Conservation (phyloP, 2,329 filamentous ascomycete genomes). For the Fusarium nurragi region DNA sequence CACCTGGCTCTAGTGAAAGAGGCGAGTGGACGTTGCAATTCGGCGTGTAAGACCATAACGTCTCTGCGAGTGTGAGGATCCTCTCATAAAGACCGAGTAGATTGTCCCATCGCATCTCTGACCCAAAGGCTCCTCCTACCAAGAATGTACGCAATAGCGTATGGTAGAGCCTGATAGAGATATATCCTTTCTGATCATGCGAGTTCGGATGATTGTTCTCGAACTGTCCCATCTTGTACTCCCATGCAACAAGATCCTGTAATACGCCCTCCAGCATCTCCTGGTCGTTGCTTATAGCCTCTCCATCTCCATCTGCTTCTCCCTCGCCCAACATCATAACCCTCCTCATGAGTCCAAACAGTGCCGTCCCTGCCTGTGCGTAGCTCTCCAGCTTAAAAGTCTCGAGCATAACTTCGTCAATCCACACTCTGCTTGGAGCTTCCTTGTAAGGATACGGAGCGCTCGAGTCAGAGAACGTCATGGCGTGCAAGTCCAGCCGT, state of each 20-base stretch:
- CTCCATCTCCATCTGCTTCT: not conserved
- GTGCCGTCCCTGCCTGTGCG: constrained; percentile 35
- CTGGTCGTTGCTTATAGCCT: not conserved
- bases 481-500: constrained; percentile 48
- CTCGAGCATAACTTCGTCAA: constrained; percentile 25
- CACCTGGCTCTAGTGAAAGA: constrained; percentile 47
- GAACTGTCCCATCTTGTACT: constrained; percentile 39
- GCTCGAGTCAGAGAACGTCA: constrained; percentile 47
- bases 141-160: constrained; percentile 37
- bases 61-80: constrained; percentile 34
- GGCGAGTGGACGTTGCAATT: constrained; percentile 28
- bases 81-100: constrained; percentile 45
- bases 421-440: constrained; percentile 13
- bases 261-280: constrained; percentile 2
- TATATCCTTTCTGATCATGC: constrained; percentile 22
- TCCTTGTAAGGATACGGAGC: constrained; percentile 45
- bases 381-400: constrained; percentile 29
- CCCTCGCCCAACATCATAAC: constrained; percentile 36
- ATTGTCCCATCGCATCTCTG: constrained; percentile 46
- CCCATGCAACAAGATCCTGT: constrained; percentile 35
- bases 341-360: constrained; percentile 36
- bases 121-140: constrained; percentile 29
- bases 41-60: constrained; percentile 26
- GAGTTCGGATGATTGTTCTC: constrained; percentile 18
- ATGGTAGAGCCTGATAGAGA: constrained; percentile 47